A percentile compares a stretch with the other conserved stretches of the same genome.
phyloP scores from a whole-genome alignment of 129 eudicot genomes.

The Solidago caesia region DNA sequence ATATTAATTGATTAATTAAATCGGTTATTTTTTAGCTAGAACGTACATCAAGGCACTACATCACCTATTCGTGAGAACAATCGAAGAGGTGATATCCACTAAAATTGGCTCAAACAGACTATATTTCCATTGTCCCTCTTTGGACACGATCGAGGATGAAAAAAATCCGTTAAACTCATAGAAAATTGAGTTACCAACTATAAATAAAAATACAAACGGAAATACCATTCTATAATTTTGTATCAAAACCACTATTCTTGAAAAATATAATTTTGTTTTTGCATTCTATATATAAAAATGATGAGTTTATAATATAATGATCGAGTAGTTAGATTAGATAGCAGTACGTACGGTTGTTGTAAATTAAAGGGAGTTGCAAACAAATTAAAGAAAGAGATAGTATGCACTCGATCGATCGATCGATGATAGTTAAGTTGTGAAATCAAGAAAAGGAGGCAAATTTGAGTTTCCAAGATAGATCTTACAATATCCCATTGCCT shows the following conservation, averaged over 20 bases:
- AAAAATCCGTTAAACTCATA: too few species aligned
- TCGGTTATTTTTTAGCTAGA: not conserved
- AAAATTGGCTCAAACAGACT: too few species aligned
- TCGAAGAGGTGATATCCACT: too few species aligned
- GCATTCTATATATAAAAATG: not conserved
- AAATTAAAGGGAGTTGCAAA: not conserved
- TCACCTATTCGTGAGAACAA: too few species aligned
- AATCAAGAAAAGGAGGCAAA: conserved; percentile 39
- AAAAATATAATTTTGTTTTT: too few species aligned
- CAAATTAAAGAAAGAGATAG: not conserved
- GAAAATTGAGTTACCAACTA: too few species aligned
- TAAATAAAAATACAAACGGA: too few species aligned
- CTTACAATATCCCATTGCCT: conserved; percentile 33
- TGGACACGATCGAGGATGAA: too few species aligned
- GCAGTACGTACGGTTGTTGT: not conserved
- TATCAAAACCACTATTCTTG: not conserved
- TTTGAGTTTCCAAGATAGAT: conserved; percentile 37
- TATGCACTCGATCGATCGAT: too few species aligned
- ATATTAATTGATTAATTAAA: not conserved
- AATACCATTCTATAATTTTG: too few species aligned
- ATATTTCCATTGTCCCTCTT: too few species aligned
- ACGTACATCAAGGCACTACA: too few species aligned
- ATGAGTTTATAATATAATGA: not conserved
- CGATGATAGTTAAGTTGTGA: conserved; percentile 1
- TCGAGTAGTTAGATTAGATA: not conserved